Evolutionary conservation across 2,329 filamentous ascomycete genomes (phyloP).

Genomic region (Colletotrichum phormii): DNA sequence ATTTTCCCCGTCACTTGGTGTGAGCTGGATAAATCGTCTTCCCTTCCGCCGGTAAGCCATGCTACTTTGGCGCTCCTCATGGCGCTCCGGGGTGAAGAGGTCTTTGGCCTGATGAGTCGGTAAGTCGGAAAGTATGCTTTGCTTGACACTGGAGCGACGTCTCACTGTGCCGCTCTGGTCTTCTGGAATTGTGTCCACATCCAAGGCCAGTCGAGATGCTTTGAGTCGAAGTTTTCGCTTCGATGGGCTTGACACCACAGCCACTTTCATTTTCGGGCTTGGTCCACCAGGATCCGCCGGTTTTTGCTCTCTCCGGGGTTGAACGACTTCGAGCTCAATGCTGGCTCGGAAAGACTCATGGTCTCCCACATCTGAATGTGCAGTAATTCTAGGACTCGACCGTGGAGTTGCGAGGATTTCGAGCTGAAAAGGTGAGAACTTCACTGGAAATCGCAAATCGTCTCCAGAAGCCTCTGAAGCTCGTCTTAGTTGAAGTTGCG

Average conservation of each 20-base stretch:
- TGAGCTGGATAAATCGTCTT: slow-evolving; percentile 10
- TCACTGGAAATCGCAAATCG: slow-evolving; percentile 20
- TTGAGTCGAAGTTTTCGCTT: slow-evolving; percentile 46
- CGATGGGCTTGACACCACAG: slow-evolving; percentile 4
- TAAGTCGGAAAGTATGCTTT: background rate
- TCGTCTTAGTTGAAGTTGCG: background rate
- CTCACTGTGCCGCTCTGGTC: slow-evolving; percentile 13
- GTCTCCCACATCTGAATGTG: background rate
- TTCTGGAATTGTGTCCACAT: background rate
- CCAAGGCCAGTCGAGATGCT: slow-evolving; percentile 23
- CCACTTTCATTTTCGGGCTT: background rate
- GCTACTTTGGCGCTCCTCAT: background rate
- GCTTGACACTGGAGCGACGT: background rate
- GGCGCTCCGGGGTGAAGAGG: background rate
- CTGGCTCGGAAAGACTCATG: slow-evolving; percentile 27
- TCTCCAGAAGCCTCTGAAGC: background rate
- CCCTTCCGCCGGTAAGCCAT: slow-evolving; percentile 7
- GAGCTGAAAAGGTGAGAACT: slow-evolving; percentile 36
- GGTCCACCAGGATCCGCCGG: slow-evolving; percentile 21
- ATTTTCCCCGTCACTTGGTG: background rate
- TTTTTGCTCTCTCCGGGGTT: background rate
- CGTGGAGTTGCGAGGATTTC: slow-evolving; percentile 25
- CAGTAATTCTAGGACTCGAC: slow-evolving; percentile 26
- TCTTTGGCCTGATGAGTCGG: background rate
- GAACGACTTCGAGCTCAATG: slow-evolving; percentile 6